Evolutionary conservation across 768 basidiomycete genomes (phyloP).

Genomic region (Trametes punicea): DNA sequence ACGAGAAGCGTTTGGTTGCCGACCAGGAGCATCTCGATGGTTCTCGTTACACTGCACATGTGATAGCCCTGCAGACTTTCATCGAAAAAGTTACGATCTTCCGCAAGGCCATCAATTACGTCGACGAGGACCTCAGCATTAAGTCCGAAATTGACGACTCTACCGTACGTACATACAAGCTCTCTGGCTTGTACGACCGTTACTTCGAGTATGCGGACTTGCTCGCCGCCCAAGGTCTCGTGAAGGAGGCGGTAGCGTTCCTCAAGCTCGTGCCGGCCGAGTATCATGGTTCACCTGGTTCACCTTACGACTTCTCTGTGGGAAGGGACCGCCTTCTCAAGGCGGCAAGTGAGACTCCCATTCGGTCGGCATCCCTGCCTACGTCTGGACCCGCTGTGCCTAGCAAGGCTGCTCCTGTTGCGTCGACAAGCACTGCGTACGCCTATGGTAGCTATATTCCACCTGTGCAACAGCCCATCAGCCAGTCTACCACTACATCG

Average conservation of each 20-base stretch:
- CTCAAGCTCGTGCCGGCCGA: slow-evolving; percentile 74
- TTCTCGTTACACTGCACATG: slow-evolving; percentile 75
- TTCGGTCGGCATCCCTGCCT: slow-evolving; percentile 25
- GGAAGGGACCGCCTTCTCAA: slow-evolving; percentile 46
- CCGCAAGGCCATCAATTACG: slow-evolving; percentile 78
- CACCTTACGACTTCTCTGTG: slow-evolving; percentile 37
- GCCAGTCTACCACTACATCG: slow-evolving; percentile 20
- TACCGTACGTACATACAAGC: slow-evolving; percentile 68
- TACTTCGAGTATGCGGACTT: slow-evolving; percentile 97
- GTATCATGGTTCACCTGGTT: slow-evolving; percentile 61
- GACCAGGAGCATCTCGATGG: slow-evolving; percentile 40
- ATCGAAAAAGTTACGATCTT: slow-evolving; percentile 97
- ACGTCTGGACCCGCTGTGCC: slow-evolving; percentile 17
- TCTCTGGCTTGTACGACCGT: slow-evolving; percentile 82
- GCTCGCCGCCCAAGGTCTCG: slow-evolving; percentile 84
- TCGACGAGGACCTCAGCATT: slow-evolving; percentile 62
- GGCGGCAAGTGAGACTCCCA: slow-evolving; percentile 28
- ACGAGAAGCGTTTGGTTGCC: slow-evolving; percentile 56
- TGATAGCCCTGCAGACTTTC: slow-evolving; percentile 85
- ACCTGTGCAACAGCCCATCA: slow-evolving; percentile 22
- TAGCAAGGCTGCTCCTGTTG: slow-evolving; percentile 17
- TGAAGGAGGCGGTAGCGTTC: slow-evolving; percentile 78
- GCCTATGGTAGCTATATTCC: slow-evolving; percentile 23
- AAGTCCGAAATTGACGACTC: slow-evolving; percentile 36
- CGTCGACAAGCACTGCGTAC: slow-evolving; percentile 21